phyloP scores from a whole-genome alignment of 2,329 filamentous ascomycete species.

The Trichoderma sp. region DNA sequence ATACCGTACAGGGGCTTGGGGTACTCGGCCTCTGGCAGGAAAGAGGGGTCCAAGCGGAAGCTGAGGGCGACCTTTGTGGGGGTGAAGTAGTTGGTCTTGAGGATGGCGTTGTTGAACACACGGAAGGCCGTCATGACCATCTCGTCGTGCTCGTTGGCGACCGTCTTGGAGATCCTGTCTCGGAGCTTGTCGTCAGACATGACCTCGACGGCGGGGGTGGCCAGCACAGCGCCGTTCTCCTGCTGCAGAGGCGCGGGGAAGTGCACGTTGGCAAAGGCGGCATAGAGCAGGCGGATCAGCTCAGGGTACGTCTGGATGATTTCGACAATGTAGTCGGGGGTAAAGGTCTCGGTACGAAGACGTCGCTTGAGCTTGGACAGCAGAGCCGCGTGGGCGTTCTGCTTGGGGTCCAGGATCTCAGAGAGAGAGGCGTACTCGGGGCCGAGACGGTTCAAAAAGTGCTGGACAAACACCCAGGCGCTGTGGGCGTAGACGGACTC shows the following conservation, averaged over 20 bases:
- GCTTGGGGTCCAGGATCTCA: slow-evolving; percentile 75
- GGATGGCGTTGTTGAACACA: slow-evolving; percentile 87
- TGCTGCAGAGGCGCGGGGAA: slow-evolving; percentile 53
- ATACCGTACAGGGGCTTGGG: slow-evolving; percentile 93
- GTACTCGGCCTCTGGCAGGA: slow-evolving; percentile 90
- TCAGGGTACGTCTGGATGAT: slow-evolving; percentile 91
- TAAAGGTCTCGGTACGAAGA: slow-evolving; percentile 94
- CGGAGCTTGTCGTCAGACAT: slow-evolving; percentile 73
- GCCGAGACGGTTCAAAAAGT: slow-evolving; percentile 94
- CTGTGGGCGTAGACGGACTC: slow-evolving; percentile 97
- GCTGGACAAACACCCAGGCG: slow-evolving; percentile 95
- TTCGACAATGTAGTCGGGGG: slow-evolving; percentile 95
- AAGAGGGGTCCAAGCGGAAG: slow-evolving; percentile 87
- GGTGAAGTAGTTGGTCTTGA: slow-evolving; percentile 98
- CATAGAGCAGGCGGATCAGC: slow-evolving; percentile 83
- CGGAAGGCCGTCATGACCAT: slow-evolving; percentile 98
- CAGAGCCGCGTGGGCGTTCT: slow-evolving; percentile 82
- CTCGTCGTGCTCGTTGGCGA: slow-evolving; percentile 90
- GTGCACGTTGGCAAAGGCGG: slow-evolving; percentile 88
- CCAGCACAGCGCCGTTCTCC: slow-evolving; percentile 48
- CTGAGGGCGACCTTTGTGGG: slow-evolving; percentile 97
- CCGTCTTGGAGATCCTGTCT: slow-evolving; percentile 75
- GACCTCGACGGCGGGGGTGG: slow-evolving; percentile 64
- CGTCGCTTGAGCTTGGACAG: slow-evolving; percentile 94
- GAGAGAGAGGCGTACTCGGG: slow-evolving; percentile 88